A percentile compares a stretch with the other conserved stretches of the same genome.
Evolutionary conservation across 192 early-diverging fungal species (phyloP).

Genomic region (Coemansia brasiliensis): DNA sequence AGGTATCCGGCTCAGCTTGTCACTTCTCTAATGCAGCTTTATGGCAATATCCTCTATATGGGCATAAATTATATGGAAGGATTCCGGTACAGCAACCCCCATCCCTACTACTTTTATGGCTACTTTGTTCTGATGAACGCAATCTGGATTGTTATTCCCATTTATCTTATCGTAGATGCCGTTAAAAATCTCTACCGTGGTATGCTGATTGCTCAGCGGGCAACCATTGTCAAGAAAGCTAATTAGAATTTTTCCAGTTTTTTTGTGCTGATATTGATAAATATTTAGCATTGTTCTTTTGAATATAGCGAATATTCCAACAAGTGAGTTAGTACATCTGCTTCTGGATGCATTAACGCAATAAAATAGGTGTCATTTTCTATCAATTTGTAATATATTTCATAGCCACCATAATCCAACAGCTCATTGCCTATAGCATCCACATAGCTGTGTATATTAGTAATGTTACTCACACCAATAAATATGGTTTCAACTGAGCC

Average conservation of each 20-base stretch:
- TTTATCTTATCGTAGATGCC: slow-evolving; percentile 53
- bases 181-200: slow-evolving; percentile 56
- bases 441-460: background rate
- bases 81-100: slow-evolving; percentile 65
- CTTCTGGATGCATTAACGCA: too few species aligned
- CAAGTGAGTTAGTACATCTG: too few species aligned
- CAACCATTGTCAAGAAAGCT: slow-evolving; percentile 48
- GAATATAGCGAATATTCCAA: too few species aligned
- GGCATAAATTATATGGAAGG: slow-evolving; percentile 69
- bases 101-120: slow-evolving; percentile 83
- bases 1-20: slow-evolving; percentile 62
- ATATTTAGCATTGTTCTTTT: background rate
- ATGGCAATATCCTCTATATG: slow-evolving; percentile 84
- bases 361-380: background rate
- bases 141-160: slow-evolving; percentile 80
- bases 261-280: background rate
- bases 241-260: slow-evolving; percentile 18
- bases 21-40: slow-evolving; percentile 71
- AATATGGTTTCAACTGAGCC: background rate
- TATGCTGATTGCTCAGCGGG: slow-evolving; percentile 56
- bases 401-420: too few species aligned
- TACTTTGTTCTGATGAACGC: slow-evolving; percentile 87
- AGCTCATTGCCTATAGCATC: background rate
- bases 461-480: background rate
- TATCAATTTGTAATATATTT: too few species aligned